Evolutionary conservation across 2,329 filamentous ascomycete species (phyloP).

Genomic region (Pseudocercospora pini-densiflorae): DNA sequence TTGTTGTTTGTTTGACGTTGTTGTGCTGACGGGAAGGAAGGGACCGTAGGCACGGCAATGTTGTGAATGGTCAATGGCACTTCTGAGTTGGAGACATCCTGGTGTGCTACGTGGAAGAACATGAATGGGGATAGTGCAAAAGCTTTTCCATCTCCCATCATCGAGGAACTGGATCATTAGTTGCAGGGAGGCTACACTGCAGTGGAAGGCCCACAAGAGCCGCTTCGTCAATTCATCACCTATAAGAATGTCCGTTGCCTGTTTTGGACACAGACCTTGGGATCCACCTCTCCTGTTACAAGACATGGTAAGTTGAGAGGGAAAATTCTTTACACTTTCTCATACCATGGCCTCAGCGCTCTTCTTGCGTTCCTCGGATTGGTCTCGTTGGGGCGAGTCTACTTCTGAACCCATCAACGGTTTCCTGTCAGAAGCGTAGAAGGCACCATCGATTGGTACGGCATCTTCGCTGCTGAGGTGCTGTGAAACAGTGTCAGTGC

Average conservation of each 20-base stretch:
- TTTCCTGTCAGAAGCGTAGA: conserved; percentile 16
- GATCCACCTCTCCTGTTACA: neutral
- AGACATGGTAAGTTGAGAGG: neutral
- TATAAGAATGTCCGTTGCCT: conserved; percentile 1
- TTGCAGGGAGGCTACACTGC: conserved; percentile 1
- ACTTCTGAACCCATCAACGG: conserved; percentile 14
- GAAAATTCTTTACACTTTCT: no score
- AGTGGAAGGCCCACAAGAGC: neutral
- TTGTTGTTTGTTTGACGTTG: conserved; percentile 4
- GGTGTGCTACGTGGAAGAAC: neutral
- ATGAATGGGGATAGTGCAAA: conserved; percentile 2
- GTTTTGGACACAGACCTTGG: neutral
- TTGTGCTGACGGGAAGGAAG: neutral
- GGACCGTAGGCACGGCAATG: neutral
- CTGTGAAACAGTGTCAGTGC: conserved; percentile 11
- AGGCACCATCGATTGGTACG: conserved; percentile 24
- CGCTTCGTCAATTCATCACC: neutral
- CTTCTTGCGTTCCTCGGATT: conserved; percentile 20
- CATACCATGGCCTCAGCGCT: conserved; percentile 25
- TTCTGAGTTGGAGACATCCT: conserved; percentile 2
- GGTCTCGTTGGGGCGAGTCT: conserved; percentile 12
- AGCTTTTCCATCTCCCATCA: neutral
- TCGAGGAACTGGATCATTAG: neutral
- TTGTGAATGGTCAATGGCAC: neutral
- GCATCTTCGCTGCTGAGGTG: conserved; percentile 20